Percentiles rank a stretch among this genome's conserved stretches.
Conservation (phyloP, 108 stramenopile genomes). For the Cyclostephanos tholiformis region DNA sequence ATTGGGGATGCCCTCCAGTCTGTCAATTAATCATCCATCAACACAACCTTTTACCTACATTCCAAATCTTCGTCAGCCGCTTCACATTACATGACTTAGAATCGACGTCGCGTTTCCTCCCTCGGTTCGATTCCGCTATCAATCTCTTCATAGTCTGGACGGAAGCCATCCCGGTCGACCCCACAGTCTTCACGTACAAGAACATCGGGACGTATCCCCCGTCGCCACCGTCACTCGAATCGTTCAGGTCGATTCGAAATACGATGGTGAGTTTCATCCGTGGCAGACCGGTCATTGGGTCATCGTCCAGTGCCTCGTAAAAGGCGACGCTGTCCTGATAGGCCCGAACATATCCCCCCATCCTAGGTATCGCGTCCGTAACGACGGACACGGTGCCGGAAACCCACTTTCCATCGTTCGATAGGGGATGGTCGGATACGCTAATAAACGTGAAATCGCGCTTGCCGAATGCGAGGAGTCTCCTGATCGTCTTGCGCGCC, state of each 20-base stretch:
- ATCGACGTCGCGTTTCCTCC: constrained; percentile 18
- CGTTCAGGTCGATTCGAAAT: constrained; percentile 74
- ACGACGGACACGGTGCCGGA: constrained; percentile 65
- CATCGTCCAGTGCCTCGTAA: constrained; percentile 51
- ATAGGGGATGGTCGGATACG: constrained; percentile 54
- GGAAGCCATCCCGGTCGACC: constrained; percentile 53
- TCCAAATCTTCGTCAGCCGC: constrained; percentile 1
- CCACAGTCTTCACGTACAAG: constrained; percentile 74
- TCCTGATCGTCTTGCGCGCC: constrained; percentile 59
- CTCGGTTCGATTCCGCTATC: constrained; percentile 8
- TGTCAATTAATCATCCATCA: too few relatives aligned
- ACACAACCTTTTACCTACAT: too few relatives aligned
- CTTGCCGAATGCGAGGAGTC: constrained; percentile 65
- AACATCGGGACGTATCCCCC: constrained; percentile 75
- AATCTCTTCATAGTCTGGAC: constrained; percentile 57
- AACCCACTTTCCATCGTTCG: constrained; percentile 58
- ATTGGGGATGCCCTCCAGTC: constrained; percentile 29
- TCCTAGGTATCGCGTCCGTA: constrained; percentile 42
- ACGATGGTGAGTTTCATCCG: constrained; percentile 60
- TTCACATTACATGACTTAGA: constrained; percentile 9
- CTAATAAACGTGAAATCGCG: constrained; percentile 70
- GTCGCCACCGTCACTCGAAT: constrained; percentile 51
- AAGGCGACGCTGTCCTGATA: constrained; percentile 80
- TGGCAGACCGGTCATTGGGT: constrained; percentile 10
- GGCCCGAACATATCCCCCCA: constrained; percentile 51